Evolutionary conservation across 257 asterid genomes (phyloP).

Genomic region (Hygrophila difformis): DNA sequence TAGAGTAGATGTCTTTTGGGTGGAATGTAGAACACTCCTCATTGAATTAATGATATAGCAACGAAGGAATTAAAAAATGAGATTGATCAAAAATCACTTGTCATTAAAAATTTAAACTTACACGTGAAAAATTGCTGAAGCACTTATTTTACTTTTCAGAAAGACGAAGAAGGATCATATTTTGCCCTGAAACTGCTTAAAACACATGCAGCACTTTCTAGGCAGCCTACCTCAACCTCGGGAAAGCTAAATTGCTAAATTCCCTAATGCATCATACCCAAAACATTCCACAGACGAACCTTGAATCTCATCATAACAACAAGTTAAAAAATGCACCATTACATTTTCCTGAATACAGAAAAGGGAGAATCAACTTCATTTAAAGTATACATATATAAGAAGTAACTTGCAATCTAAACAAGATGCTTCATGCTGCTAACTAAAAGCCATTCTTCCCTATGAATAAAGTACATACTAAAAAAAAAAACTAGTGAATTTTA

Average conservation of each 20-base stretch:
- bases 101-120: background rate
- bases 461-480: too few species aligned
- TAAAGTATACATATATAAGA: too few species aligned
- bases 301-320: background rate
- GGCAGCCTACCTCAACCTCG: background rate
- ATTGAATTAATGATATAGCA: background rate
- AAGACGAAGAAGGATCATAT: too few species aligned
- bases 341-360: background rate
- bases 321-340: background rate
- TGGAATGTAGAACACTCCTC: background rate
- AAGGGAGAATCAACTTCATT: too few species aligned
- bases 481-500: too few species aligned
- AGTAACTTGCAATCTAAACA: too few species aligned
- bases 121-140: background rate
- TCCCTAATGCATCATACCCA: background rate
- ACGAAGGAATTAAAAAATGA: background rate
- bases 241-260: background rate
- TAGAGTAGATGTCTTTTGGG: background rate
- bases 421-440: constrained; percentile 1
- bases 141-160: too few species aligned
- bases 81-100: too few species aligned
- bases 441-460: too few species aligned
- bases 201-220: too few species aligned
- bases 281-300: constrained; percentile 10
- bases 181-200: too few species aligned